Evolutionary conservation across 1,284 basidiomycete genomes (phyloP), one percentile per base, ranked within the genome.

Genomic region (Albatrellus sp.): DNA sequence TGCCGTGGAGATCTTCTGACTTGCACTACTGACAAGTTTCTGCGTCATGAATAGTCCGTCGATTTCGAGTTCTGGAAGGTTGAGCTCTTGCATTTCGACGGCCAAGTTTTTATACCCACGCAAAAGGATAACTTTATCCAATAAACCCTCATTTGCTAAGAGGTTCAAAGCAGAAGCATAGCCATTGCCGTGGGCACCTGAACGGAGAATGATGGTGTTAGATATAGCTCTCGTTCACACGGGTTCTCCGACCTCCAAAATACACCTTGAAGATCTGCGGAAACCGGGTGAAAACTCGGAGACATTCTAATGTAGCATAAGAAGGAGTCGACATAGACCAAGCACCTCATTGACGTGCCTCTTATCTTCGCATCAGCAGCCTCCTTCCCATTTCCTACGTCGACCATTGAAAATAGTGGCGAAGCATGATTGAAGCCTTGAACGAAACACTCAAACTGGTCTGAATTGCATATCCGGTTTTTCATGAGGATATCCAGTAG

Each of bases 371-470:
- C 59, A 54, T 77, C 73, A 3, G 69, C 67, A 9, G 72, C 72
- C 51, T 77, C 75, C 56, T 77, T 76, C 7, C 69, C 71, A 14
- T 54, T 57, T 0, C 74, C 74, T n/a, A 72, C 73, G 54, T 77
- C 75, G 38, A 72, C 62, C 17, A 78, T 69, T 48, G 63, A 64
- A 56, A 71, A 70, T 40, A 69, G 53, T 5, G 67, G 68, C 1
- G 65, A 61, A 7, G 69, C 63, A 49, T 68, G 65, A 50, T 69
- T 72, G 51, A 73, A 68, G 5, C 70, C 72, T 19, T 60, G 52
- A 12, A 71, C 54, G 53, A 73, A 74, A 14, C 59, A 58, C 24
- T 65, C 64, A 48, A 72, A 73, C 41, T 69, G 57, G 19, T 63
- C 63, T 5, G 56, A 44, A 5, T 58, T 61, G 54, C 66, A 67